These are phyloP conservation scores for Camelina laxa DNA, from an alignment of 345 rosid species.

Conservation along the genomic window DNA sequence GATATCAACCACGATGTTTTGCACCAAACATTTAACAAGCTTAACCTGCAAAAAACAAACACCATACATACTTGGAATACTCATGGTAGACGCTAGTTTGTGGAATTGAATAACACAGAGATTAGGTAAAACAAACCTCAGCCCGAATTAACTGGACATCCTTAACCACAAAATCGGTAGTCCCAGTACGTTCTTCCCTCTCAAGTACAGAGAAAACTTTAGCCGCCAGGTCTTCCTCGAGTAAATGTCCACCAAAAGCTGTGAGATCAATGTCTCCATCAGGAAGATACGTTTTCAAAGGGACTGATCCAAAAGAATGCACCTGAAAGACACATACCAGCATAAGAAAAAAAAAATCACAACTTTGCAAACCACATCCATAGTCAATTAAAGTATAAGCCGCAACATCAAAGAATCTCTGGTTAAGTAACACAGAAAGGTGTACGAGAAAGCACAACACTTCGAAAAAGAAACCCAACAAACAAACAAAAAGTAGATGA, in stretches of 20 bases:
- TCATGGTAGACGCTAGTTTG: conserved; percentile 9
- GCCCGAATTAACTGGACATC: conserved; percentile 79
- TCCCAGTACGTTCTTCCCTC: conserved; percentile 63
- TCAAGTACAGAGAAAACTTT: conserved; percentile 68
- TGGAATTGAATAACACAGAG: conserved; percentile 6
- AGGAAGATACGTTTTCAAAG: conserved; percentile 94
- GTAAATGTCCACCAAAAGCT: conserved; percentile 61
- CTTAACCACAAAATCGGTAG: conserved; percentile 65
- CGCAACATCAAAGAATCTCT: not conserved
- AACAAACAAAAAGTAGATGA: not conserved
- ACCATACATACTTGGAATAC: conserved; percentile 13
- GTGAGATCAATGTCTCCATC: conserved; percentile 97
- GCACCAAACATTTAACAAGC: conserved; percentile 84
- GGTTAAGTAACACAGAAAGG: not conserved
- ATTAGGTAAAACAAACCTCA: conserved; percentile 56
- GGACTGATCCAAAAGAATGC: conserved; percentile 89
- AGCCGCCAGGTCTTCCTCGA: conserved; percentile 68
- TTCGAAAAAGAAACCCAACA: not conserved
- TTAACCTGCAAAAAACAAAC: conserved; percentile 68
- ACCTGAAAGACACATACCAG: conserved; percentile 56
- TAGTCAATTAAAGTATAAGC: conserved; percentile 13
- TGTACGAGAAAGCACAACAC: not conserved
- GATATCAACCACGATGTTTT: conserved; percentile 85
- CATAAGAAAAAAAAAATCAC: conserved; percentile 6
- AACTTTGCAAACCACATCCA: conserved; percentile 11